Evolutionary conservation across 805 yeast genomes (phyloP), one percentile per base, ranked within the genome.

Genomic region (Kluyveromyces lactis): DNA sequence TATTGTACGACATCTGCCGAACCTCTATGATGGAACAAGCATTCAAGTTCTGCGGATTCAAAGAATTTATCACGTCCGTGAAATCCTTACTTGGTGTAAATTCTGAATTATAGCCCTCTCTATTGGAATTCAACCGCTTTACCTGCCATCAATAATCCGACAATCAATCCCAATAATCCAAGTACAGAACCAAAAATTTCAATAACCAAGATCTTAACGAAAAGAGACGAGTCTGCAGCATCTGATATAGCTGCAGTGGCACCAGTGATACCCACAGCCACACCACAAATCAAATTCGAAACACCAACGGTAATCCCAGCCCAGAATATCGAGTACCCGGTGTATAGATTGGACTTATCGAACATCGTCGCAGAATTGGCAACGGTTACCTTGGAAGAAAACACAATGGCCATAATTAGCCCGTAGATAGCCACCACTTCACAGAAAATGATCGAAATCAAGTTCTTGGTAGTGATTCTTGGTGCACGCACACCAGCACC

Each of bases 401-500:
- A 92, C 31, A 92, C 97, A 72, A 92, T 92, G 27, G 97, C 89
- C 84, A 90, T 90, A 60, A 92, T 92, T 49, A 92, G 76, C 3
- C 98, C 98, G 60, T 92, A 92, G 60, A 92, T 92, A 49, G 98
- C 98, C 41, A 92, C 98, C 52, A 92, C 98, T 68, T 92, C 98
- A 73, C 98, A 92, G 72, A 92, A 92, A 67, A 92, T 94, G 62
- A 92, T 92, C 31, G 95, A 84, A 48, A 92, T 94, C 60, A 92
- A 75, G 63, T 92, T 92, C 71, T 92, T 92, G 40, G 98, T 92
- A 32, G 97, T 89, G 59, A 92, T 94, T 60, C 97, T 73, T 38
- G 98, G 98, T 11, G 95, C 92, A 63, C 85, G 85, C 44, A 92
- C 97, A 69, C 98, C 98, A 2, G 98, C 98, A 52, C 98, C 98